A percentile compares a stretch with the other conserved stretches of the same genome.
Evolutionary conservation across 225 moss, liverwort and hornwort genomes (phyloP).

Genomic region (Marchantia polymorpha): DNA sequence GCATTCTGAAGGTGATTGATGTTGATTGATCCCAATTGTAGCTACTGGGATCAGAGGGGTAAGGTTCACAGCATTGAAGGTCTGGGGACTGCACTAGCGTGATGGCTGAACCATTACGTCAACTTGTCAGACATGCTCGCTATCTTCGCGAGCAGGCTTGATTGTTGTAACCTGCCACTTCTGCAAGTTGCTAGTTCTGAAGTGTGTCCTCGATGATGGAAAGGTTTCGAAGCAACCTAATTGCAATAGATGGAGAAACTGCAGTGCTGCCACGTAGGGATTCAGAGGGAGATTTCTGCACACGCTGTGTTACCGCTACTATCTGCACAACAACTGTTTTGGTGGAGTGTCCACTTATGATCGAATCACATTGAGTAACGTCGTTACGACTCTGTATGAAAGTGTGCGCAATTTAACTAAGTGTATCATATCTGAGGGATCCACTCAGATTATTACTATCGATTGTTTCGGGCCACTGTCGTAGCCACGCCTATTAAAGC

Average conservation of each 20-base stretch:
- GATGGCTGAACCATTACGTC: slow-evolving; percentile 12
- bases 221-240: not conserved
- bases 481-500: not conserved
- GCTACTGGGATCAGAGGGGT: not conserved
- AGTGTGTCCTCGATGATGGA: not conserved
- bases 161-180: slow-evolving; percentile 15
- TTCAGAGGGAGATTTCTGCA: slow-evolving; percentile 3
- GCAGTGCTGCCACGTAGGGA: slow-evolving; percentile 1
- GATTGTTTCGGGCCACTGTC: not conserved
- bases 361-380: slow-evolving; percentile 14
- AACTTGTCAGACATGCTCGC: slow-evolving; percentile 3
- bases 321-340: slow-evolving; percentile 9
- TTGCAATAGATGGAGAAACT: slow-evolving; percentile 6
- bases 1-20: slow-evolving; percentile 7
- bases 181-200: slow-evolving; percentile 11
- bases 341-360: slow-evolving; percentile 5
- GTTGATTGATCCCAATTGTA: slow-evolving; percentile 8
- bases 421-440: slow-evolving; percentile 11
- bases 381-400: slow-evolving; percentile 18
- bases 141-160: not conserved
- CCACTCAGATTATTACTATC: not conserved
- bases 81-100: not conserved
- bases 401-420: slow-evolving; percentile 1
- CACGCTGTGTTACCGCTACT: slow-evolving; percentile 3
- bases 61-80: slow-evolving; percentile 13